Evolutionary conservation across 371 early-diverging fungal genomes (phyloP), one percentile per base, ranked within the genome.

Genomic region (Mortierella sp.): DNA sequence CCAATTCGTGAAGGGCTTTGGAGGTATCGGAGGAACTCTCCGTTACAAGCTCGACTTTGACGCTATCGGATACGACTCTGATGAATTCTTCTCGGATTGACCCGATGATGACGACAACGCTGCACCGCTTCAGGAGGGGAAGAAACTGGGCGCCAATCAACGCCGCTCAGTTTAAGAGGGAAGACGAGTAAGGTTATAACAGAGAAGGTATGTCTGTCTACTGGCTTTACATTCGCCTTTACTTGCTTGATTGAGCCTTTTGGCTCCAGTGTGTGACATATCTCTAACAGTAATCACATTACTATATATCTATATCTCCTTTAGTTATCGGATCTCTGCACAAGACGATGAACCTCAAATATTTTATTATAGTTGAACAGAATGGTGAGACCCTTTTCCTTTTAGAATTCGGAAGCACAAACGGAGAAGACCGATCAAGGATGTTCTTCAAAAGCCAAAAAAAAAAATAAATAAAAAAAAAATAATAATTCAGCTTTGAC

Each of bases 1-100:
- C 45, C 99, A 99, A 86, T 99, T 99, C 89, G 97, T 98, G 65
- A 95, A 95, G 84, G 99, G 99, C 33, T 99, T 99, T 89, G 99
- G 99, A 87, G 99, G 99, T 61, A 96, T 99, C 74, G 99, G 99
- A 58, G 99, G 99, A 40, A 85, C 99, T 38, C 91, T 99, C 65
- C 94, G 99, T 68, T 99, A 99, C 92, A 98, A 98, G 92, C 94
- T 98, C 72, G 93, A 95, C 78, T 92, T 94, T 85, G 91, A 89
- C 19, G 75, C 80, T 64, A 81, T 87, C 79, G 70, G 57, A 38
- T 85, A 87, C 65, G 85, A 87, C 62, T 85, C 85, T 67, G 84
- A 83, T 63, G 87, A 87, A 55, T 87, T 84, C 82, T 85, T 70
- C 72, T 83, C 85, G 68, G 84, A 80, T 80, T 80, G 81, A 80